Conservation (phyloP, 169 alveolate species). For the Babesia gibsoni region DNA sequence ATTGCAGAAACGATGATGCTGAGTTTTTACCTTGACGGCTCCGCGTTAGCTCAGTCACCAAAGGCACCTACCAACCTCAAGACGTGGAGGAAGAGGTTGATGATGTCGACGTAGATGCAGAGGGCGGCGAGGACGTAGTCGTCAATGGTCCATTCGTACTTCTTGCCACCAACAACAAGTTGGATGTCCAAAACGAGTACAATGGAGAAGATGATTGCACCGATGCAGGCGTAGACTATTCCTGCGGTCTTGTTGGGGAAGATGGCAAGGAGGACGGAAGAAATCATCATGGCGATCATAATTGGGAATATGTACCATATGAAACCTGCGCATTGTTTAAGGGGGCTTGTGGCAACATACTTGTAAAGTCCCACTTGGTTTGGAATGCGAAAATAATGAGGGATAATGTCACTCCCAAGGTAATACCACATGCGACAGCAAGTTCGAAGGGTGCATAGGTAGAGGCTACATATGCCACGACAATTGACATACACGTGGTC, state of each 20-base stretch:
- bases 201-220: slow-evolving; percentile 80
- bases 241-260: slow-evolving; percentile 1
- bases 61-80: slow-evolving; percentile 55
- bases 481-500: slow-evolving; percentile 43
- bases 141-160: slow-evolving; percentile 85
- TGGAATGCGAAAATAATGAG: slow-evolving; percentile 38
- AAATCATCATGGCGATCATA: not conserved
- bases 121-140: slow-evolving; percentile 90
- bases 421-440: slow-evolving; percentile 51
- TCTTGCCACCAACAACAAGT: slow-evolving; percentile 84
- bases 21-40: no score
- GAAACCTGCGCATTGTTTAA: not conserved
- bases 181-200: slow-evolving; percentile 88
- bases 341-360: not conserved
- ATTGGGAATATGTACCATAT: slow-evolving; percentile 18
- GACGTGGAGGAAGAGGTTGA: slow-evolving; percentile 79
- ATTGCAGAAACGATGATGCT: no score
- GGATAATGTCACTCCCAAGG: slow-evolving; percentile 22
- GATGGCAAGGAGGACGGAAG: slow-evolving; percentile 2
- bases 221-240: slow-evolving; percentile 54
- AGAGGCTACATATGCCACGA: slow-evolving; percentile 11
- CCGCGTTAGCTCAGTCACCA: no score
- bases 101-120: slow-evolving; percentile 86
- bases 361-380: slow-evolving; percentile 54
- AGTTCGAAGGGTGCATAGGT: slow-evolving; percentile 23